Percentiles rank a stretch among this genome's conserved stretches.
These are phyloP conservation scores for Naganishia cerealis DNA, from an alignment of 1,284 basidiomycete genomes.

Conservation along the genomic window DNA sequence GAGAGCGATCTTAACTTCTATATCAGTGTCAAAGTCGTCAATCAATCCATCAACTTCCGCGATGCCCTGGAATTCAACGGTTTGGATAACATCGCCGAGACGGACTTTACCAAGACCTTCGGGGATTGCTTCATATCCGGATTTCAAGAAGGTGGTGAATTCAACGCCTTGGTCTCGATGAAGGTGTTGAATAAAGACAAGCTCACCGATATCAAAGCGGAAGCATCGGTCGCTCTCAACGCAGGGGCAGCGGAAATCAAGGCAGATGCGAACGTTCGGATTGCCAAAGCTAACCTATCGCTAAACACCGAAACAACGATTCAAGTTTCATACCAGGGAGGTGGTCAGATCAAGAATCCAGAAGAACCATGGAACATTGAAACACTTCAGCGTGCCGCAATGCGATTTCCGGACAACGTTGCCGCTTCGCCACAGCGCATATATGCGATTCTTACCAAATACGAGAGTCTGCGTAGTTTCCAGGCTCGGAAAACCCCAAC, in stretches of 20 bases:
- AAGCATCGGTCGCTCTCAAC: not conserved
- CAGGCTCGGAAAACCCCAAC: not conserved
- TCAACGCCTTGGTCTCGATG: slow-evolving; percentile 4
- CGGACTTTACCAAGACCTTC: not conserved
- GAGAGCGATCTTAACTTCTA: slow-evolving; percentile 7
- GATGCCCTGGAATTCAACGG: slow-evolving; percentile 8
- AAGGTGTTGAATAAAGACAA: slow-evolving; percentile 7
- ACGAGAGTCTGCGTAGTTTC: slow-evolving; percentile 7
- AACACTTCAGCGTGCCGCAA: not conserved
- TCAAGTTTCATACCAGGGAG: not conserved
- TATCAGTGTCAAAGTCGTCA: slow-evolving; percentile 9
- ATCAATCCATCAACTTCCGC: not conserved
- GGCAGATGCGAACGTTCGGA: not conserved
- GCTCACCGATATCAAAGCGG: slow-evolving; percentile 2
- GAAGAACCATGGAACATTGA: slow-evolving; percentile 5
- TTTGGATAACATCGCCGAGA: not conserved
- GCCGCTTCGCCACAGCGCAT: slow-evolving; percentile 1
- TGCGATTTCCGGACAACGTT: not conserved
- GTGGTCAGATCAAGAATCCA: not conserved
- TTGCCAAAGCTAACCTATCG: not conserved
- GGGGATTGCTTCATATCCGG: slow-evolving; percentile 5
- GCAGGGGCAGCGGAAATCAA: slow-evolving; percentile 1
- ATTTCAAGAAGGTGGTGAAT: slow-evolving; percentile 3
- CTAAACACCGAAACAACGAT: slow-evolving; percentile 3
- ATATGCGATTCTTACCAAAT: slow-evolving; percentile 8